phyloP scores from a whole-genome alignment of 768 basidiomycete species.

The Tricholoma hemisulphureum region DNA sequence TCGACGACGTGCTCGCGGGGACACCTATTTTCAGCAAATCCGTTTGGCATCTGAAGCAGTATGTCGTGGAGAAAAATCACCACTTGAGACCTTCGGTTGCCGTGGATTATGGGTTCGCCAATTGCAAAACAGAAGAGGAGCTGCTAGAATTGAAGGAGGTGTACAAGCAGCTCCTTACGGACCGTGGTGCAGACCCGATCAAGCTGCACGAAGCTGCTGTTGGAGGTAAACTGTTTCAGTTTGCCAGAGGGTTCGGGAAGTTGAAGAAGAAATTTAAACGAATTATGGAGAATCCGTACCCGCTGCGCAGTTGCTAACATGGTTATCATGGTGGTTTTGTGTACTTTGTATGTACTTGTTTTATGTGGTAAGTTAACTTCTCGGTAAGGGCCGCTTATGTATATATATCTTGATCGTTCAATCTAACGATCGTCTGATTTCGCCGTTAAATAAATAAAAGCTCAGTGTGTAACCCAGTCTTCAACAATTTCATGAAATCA shows the following conservation, averaged over 20 bases:
- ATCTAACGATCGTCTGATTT: too few species aligned
- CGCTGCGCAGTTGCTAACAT: constrained; percentile 3
- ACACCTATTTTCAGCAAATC: constrained; percentile 20
- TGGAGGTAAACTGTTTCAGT: constrained; percentile 29
- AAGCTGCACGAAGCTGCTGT: constrained; percentile 36
- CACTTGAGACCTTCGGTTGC: constrained; percentile 9
- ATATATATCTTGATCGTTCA: too few species aligned
- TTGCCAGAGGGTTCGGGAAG: constrained; percentile 19
- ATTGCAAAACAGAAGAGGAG: constrained; percentile 29
- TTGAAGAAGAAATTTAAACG: constrained; percentile 24
- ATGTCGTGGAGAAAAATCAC: constrained; percentile 11
- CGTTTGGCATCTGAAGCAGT: constrained; percentile 39
- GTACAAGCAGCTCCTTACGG: constrained; percentile 33
- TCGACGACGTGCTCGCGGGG: constrained; percentile 25
- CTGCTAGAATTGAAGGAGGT: constrained; percentile 25
- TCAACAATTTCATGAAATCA: neutral
- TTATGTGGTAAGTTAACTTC: too few species aligned
- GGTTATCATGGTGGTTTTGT: too few species aligned
- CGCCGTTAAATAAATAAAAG: too few species aligned
- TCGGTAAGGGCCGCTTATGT: too few species aligned
- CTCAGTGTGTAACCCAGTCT: too few species aligned
- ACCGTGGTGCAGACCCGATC: constrained; percentile 24
- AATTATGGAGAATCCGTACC: constrained; percentile 33
- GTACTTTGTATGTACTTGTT: too few species aligned
- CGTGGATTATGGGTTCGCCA: constrained; percentile 37